Conservation (phyloP, 805 yeast species). For the Saccharomyces eubayanus region DNA sequence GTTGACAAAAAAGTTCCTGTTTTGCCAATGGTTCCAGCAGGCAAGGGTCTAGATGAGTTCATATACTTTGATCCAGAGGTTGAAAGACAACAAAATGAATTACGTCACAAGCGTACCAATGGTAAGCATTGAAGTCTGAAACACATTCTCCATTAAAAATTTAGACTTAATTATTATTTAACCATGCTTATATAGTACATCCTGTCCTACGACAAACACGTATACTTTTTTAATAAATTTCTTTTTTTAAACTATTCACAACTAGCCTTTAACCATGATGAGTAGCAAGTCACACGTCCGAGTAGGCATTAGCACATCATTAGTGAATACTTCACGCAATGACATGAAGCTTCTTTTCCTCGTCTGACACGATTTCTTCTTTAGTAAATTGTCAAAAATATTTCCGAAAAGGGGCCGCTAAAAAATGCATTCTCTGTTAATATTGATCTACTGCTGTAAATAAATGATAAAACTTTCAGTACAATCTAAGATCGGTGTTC, state of each 20-base stretch:
- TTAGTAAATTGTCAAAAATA: neutral
- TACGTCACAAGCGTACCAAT: slow-evolving; percentile 64
- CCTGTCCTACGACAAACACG: neutral
- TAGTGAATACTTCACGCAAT: neutral
- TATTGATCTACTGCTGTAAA: neutral
- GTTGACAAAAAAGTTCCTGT: slow-evolving; percentile 91
- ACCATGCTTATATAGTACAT: neutral
- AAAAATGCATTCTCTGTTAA: neutral
- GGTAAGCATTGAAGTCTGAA: slow-evolving; percentile 46
- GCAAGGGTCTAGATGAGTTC: slow-evolving; percentile 89
- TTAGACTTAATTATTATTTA: neutral
- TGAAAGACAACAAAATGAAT: slow-evolving; percentile 59
- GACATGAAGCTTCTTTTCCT: neutral
- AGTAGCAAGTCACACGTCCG: neutral
- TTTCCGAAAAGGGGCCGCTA: neutral
- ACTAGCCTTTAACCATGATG: neutral
- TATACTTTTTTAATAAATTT: neutral
- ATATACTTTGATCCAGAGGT: slow-evolving; percentile 77
- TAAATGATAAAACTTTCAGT: neutral
- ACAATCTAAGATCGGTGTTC: neutral
- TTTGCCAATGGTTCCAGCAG: slow-evolving; percentile 96
- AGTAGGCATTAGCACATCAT: neutral
- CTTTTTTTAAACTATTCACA: neutral
- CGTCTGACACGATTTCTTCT: neutral
- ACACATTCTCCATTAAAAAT: neutral